Conservation (phyloP, 768 basidiomycete species). For the Xanthoconium stramineum region DNA sequence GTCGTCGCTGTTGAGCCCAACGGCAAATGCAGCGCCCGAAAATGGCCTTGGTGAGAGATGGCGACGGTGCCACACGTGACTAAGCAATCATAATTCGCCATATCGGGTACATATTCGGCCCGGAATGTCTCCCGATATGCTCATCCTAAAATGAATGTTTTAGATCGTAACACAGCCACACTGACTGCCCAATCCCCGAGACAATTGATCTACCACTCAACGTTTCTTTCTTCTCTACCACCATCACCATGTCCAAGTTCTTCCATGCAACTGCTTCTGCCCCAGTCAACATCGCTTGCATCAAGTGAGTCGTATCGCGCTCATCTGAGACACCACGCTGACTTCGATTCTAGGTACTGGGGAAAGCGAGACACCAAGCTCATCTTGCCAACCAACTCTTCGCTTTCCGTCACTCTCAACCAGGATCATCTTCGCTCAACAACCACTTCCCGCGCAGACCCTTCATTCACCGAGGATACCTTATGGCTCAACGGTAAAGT, state of each 20-base stretch:
- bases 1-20: slow-evolving; percentile 17
- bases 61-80: slow-evolving; percentile 19
- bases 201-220: neutral
- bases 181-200: slow-evolving; percentile 5
- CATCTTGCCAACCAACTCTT: slow-evolving; percentile 96
- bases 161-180: slow-evolving; percentile 25
- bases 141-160: slow-evolving; percentile 4
- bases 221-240: slow-evolving; percentile 6
- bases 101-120: slow-evolving; percentile 17
- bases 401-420: slow-evolving; percentile 94
- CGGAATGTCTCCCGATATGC: neutral
- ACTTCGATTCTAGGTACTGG: slow-evolving; percentile 75
- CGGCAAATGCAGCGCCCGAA: slow-evolving; percentile 27
- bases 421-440: slow-evolving; percentile 95
- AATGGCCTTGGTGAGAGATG: slow-evolving; percentile 12
- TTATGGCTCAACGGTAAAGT: slow-evolving; percentile 95
- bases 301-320: slow-evolving; percentile 61
- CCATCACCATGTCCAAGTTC: slow-evolving; percentile 52
- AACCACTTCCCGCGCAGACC: slow-evolving; percentile 85
- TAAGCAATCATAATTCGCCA: neutral
- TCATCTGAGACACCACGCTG: slow-evolving; percentile 1
- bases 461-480: slow-evolving; percentile 67
- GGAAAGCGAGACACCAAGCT: slow-evolving; percentile 95
- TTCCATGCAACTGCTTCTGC: slow-evolving; percentile 85
- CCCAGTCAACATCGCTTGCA: slow-evolving; percentile 97